These are phyloP conservation scores for Castanea crenata DNA, from an alignment of 306 rosid species.

Conservation along the genomic window DNA sequence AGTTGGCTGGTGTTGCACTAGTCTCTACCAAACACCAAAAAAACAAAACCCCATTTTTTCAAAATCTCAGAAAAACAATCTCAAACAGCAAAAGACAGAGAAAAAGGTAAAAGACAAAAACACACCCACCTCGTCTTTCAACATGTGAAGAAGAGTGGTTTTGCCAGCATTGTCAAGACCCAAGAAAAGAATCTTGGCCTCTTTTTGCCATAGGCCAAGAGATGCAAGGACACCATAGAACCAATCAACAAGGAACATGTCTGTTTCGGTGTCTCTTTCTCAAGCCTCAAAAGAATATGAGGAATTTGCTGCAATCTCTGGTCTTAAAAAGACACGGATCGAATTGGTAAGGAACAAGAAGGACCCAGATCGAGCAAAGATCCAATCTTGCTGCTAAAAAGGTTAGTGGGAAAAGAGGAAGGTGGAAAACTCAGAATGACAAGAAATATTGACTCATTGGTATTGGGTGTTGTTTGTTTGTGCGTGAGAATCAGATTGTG, in stretches of 20 bases:
- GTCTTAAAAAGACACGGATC: not conserved
- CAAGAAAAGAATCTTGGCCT: constrained; percentile 76
- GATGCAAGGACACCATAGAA: constrained; percentile 73
- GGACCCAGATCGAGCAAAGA: not conserved
- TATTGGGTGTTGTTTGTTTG: too few relatives aligned
- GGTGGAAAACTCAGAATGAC: too few relatives aligned
- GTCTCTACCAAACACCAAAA: constrained; percentile 41
- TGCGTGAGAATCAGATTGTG: too few relatives aligned
- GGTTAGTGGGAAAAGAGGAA: not conserved
- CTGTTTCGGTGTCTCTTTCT: not conserved
- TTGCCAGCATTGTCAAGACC: constrained; percentile 91
- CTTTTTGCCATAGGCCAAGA: constrained; percentile 78
- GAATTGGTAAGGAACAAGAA: not conserved
- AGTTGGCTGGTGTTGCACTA: constrained; percentile 88
- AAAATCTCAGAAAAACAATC: not conserved
- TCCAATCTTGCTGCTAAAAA: not conserved
- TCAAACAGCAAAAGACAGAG: not conserved
- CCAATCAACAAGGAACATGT: constrained; percentile 82
- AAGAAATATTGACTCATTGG: too few relatives aligned
- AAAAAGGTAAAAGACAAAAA: not conserved
- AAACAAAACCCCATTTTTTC: not conserved
- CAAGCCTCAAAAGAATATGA: not conserved
- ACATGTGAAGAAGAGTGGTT: constrained; percentile 90
- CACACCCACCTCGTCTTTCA: constrained; percentile 69
- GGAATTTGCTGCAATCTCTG: not conserved